A percentile compares a stretch with the other conserved stretches of the same genome.
phyloP scores from a whole-genome alignment of 2,329 filamentous ascomycete species.

The Thielaviopsis punctulata region DNA sequence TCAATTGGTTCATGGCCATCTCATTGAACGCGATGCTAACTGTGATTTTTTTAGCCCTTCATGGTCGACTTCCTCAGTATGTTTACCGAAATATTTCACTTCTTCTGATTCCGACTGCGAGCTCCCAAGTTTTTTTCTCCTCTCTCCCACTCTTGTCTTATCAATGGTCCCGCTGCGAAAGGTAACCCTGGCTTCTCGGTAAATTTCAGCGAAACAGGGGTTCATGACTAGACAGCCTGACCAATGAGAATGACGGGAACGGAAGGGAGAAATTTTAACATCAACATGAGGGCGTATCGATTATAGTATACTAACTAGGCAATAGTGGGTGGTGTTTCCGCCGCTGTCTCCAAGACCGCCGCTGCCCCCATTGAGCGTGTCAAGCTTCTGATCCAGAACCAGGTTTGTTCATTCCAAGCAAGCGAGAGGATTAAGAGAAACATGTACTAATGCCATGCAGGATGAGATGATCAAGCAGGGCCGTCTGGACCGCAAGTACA shows the following conservation, averaged over 20 bases:
- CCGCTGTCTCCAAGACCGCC: slow-evolving; percentile 99
- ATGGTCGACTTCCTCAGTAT: slow-evolving; percentile 97
- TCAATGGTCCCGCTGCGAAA: neutral
- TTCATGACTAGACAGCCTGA: neutral
- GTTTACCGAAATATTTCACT: slow-evolving; percentile 25
- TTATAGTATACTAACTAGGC: slow-evolving; percentile 14
- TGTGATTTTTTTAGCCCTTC: slow-evolving; percentile 51
- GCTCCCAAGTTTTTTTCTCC: neutral
- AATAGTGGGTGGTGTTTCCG: slow-evolving; percentile 98
- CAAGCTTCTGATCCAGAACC: slow-evolving; percentile 99
- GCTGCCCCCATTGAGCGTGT: slow-evolving; percentile 99
- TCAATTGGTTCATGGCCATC: neutral
- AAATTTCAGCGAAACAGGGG: neutral
- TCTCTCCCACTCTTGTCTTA: neutral
- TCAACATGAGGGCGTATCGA: neutral
- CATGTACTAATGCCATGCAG: slow-evolving; percentile 35
- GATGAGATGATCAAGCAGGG: slow-evolving; percentile 99
- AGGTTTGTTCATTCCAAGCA: too few relatives aligned
- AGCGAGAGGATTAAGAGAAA: too few relatives aligned
- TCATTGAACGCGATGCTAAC: slow-evolving; percentile 20
- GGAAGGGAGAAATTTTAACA: neutral
- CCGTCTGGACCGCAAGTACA: slow-evolving; percentile 95
- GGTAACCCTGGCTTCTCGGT: neutral
- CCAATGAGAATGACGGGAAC: too few relatives aligned
- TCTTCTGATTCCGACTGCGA: neutral